Evolutionary conservation across 208 protist genomes (phyloP).

Genomic region (Leishmania tarentolae): DNA sequence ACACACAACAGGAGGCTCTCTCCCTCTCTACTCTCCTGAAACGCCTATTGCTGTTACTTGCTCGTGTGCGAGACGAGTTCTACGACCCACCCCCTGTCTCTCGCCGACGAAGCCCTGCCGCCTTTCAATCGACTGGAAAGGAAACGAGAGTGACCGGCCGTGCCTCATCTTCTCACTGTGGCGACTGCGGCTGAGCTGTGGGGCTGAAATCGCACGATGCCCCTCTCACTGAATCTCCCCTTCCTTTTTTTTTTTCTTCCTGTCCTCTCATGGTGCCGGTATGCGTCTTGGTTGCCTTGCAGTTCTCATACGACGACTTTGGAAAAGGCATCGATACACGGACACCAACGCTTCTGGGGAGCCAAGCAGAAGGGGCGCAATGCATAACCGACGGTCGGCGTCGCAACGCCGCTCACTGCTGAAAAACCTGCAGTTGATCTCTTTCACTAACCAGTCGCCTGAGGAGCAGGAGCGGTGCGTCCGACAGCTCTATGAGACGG

Average conservation of each 20-base stretch:
- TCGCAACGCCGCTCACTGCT: conserved; percentile 65
- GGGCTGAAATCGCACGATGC: not conserved
- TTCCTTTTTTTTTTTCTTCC: not conserved
- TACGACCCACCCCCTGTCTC: not conserved
- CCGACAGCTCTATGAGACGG: conserved; percentile 59
- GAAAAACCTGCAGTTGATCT: conserved; percentile 50
- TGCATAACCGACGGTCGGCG: conserved; percentile 6
- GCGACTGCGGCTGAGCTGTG: not conserved
- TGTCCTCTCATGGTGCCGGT: not conserved
- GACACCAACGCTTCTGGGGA: not conserved
- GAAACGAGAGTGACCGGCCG: not conserved
- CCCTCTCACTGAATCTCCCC: not conserved
- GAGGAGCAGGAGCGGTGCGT: conserved; percentile 57
- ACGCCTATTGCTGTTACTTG: not conserved
- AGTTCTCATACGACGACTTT: not conserved
- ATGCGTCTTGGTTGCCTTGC: not conserved
- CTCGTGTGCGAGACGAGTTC: not conserved
- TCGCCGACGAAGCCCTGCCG: not conserved
- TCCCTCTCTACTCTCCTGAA: not conserved
- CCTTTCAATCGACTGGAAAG: not conserved
- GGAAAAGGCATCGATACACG: not conserved
- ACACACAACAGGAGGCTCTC: not conserved
- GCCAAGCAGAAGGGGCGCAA: conserved; percentile 3
- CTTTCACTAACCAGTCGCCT: conserved; percentile 27
- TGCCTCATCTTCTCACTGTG: not conserved